Evolutionary conservation across 2,329 filamentous ascomycete genomes (phyloP).

Genomic region (Sarocladiaceae sp.): DNA sequence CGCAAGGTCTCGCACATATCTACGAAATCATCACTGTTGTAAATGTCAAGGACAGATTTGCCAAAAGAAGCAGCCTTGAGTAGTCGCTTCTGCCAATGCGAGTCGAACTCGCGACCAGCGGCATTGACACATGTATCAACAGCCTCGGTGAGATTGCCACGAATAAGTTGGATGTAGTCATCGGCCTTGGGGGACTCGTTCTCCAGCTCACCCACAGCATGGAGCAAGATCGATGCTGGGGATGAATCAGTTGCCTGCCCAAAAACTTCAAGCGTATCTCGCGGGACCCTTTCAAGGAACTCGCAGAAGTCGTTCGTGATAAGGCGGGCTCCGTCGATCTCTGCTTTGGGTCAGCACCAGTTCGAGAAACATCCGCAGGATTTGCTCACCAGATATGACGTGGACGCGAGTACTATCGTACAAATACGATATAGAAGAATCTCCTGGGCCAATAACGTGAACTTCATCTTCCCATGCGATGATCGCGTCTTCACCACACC

Average conservation of each 20-base stretch:
- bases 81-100: constrained; percentile 90
- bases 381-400: constrained; percentile 67
- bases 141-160: constrained; percentile 81
- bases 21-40: constrained; percentile 97
- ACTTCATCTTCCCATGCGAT: constrained; percentile 98
- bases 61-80: constrained; percentile 97
- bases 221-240: constrained; percentile 85
- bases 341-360: constrained; percentile 27
- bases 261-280: constrained; percentile 84
- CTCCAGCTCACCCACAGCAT: constrained; percentile 87
- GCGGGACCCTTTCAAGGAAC: constrained; percentile 90
- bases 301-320: constrained; percentile 95
- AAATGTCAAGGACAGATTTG: constrained; percentile 94
- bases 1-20: constrained; percentile 95
- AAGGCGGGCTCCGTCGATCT: constrained; percentile 80
- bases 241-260: constrained; percentile 83
- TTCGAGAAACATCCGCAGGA: neutral
- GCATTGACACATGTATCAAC: constrained; percentile 93
- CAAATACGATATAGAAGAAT: constrained; percentile 71
- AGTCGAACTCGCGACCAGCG: constrained; percentile 84
- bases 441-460: constrained; percentile 83
- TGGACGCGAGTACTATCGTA: constrained; percentile 90
- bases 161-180: constrained; percentile 93
- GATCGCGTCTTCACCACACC: constrained; percentile 94
- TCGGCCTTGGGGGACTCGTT: constrained; percentile 95